Percentiles rank a stretch among this genome's conserved stretches.
Conservation (phyloP, 306 rosid species). For the Cucumis sativus region DNA sequence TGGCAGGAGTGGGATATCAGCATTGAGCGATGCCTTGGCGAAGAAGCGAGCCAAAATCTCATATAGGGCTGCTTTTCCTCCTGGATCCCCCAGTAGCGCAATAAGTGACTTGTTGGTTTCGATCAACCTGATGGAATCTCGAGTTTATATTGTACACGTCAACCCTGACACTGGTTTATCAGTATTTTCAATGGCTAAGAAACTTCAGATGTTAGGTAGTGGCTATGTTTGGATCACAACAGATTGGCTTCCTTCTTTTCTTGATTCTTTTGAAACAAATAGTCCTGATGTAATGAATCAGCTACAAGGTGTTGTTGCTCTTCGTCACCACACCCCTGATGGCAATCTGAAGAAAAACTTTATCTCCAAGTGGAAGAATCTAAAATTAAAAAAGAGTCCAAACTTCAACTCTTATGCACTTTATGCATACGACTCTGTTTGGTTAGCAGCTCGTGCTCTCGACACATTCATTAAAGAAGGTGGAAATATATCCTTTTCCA, state of each 20-base stretch:
- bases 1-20: slow-evolving; percentile 69
- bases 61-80: slow-evolving; percentile 61
- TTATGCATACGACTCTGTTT: slow-evolving; percentile 79
- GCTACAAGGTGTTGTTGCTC: slow-evolving; percentile 70
- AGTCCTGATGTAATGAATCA: slow-evolving; percentile 30
- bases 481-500: slow-evolving; percentile 53
- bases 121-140: slow-evolving; percentile 83
- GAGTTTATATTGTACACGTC: slow-evolving; percentile 74
- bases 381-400: slow-evolving; percentile 23
- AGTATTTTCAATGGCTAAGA: slow-evolving; percentile 46
- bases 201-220: slow-evolving; percentile 40
- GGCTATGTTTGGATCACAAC: slow-evolving; percentile 87
- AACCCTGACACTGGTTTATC: slow-evolving; percentile 76
- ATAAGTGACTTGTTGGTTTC: slow-evolving; percentile 37
- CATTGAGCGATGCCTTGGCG: slow-evolving; percentile 54
- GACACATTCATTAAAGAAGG: slow-evolving; percentile 50
- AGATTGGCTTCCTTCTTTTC: slow-evolving; percentile 78
- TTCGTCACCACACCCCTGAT: slow-evolving; percentile 68
- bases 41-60: slow-evolving; percentile 61
- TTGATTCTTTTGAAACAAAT: slow-evolving; percentile 38
- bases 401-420: slow-evolving; percentile 71
- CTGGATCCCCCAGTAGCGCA: slow-evolving; percentile 21
- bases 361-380: slow-evolving; percentile 27
- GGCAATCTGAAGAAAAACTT: slow-evolving; percentile 37
- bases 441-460: slow-evolving; percentile 81